phyloP scores from a whole-genome alignment of 495 filamentous ascomycete species.

The Haplographium delicatum region DNA sequence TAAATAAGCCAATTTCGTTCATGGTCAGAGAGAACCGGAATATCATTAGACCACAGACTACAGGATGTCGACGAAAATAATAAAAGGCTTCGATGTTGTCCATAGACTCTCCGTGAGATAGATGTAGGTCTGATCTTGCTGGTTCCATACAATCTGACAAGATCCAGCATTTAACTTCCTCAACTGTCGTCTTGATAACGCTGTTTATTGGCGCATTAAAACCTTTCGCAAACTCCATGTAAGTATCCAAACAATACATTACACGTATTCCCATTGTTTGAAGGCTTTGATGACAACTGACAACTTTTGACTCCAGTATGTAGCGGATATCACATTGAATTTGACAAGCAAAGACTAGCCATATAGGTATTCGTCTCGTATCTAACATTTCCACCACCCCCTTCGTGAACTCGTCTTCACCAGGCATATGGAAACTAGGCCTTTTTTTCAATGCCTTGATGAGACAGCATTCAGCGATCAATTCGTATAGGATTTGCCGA shows the following conservation, averaged over 20 bases:
- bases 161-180: conserved; percentile 21
- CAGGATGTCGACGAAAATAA: conserved; percentile 25
- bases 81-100: conserved; percentile 16
- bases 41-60: conserved; percentile 25
- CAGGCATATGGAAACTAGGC: conserved; percentile 7
- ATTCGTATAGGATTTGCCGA: conserved; percentile 10
- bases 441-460: conserved; percentile 24
- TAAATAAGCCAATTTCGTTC: conserved; percentile 20
- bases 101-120: neutral
- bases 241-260: conserved; percentile 11
- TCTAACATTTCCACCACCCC: conserved; percentile 19
- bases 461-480: conserved; percentile 20
- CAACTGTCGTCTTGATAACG: conserved; percentile 3
- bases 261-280: conserved; percentile 15
- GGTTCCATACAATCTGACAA: conserved; percentile 21
- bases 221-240: conserved; percentile 16
- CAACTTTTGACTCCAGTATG: conserved; percentile 25
- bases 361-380: conserved; percentile 2
- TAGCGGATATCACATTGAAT: conserved; percentile 28
- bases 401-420: conserved; percentile 22
- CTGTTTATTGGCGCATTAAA: neutral
- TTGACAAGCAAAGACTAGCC: conserved; percentile 24
- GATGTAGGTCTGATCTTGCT: conserved; percentile 13
- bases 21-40: conserved; percentile 26
- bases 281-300: conserved; percentile 19